A percentile compares a stretch with the other conserved stretches of the same genome.
These are phyloP conservation scores for Onygenales sp. DNA, from an alignment of 2,329 filamentous ascomycete species.

Conservation along the genomic window DNA sequence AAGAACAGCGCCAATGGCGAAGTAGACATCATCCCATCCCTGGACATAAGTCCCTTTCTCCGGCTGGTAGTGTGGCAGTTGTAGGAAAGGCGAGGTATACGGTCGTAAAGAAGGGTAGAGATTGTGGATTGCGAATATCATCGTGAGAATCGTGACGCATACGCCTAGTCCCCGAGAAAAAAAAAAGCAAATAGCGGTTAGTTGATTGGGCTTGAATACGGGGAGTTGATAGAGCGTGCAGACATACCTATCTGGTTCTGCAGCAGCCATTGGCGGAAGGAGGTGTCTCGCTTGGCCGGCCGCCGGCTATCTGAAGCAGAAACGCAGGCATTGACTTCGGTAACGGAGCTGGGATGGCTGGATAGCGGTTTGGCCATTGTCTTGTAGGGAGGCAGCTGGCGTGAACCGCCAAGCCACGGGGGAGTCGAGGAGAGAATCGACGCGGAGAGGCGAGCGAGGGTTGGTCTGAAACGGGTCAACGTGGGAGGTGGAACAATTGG, in stretches of 20 bases:
- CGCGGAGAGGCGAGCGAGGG: background rate
- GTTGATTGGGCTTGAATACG: no score
- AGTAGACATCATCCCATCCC: slow-evolving; percentile 69
- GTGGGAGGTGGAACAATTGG: background rate
- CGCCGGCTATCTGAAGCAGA: slow-evolving; percentile 23
- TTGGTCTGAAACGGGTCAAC: background rate
- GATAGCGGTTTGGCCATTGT: slow-evolving; percentile 27
- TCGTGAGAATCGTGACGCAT: slow-evolving; percentile 73
- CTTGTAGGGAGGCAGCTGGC: background rate
- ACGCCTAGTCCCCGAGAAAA: slow-evolving; percentile 47
- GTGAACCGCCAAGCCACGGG: slow-evolving; percentile 4
- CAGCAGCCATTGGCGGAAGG: slow-evolving; percentile 54
- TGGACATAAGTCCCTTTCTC: slow-evolving; percentile 60
- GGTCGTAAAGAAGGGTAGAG: slow-evolving; percentile 71
- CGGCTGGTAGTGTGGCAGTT: slow-evolving; percentile 71
- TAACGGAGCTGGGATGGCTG: slow-evolving; percentile 20
- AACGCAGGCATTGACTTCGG: slow-evolving; percentile 33
- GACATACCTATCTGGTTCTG: slow-evolving; percentile 70
- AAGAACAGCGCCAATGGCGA: slow-evolving; percentile 69
- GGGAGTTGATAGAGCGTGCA: background rate
- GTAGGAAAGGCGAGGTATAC: slow-evolving; percentile 80
- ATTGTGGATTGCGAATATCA: slow-evolving; percentile 72
- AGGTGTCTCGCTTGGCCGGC: slow-evolving; percentile 26
- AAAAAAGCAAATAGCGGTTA: background rate
- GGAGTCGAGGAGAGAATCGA: background rate